Evolutionary conservation across 257 asterid species (phyloP).

Genomic region (Fraxinus anomala): DNA sequence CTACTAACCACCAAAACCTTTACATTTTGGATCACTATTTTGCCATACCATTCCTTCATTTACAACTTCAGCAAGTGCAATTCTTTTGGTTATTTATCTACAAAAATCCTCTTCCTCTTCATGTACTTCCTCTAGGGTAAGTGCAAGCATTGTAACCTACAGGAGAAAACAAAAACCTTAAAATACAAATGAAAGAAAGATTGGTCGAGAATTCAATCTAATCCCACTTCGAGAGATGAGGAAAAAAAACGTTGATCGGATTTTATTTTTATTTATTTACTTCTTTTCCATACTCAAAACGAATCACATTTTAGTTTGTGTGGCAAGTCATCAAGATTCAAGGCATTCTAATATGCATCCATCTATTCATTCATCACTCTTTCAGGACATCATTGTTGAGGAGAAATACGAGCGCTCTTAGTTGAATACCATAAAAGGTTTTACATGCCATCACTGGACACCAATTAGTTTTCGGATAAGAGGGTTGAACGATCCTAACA

Average conservation of each 20-base stretch:
- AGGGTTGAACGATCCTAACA: not conserved
- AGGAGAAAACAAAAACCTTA: not conserved
- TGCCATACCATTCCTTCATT: not conserved
- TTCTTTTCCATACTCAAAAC: too few relatives aligned
- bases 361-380: not conserved
- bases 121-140: slow-evolving; percentile 51
- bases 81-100: not conserved
- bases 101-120: slow-evolving; percentile 25
- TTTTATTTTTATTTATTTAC: too few relatives aligned
- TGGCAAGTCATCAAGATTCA: not conserved
- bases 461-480: too few relatives aligned
- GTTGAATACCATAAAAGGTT: too few relatives aligned
- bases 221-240: not conserved
- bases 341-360: not conserved
- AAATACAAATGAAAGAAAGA: not conserved
- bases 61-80: slow-evolving; percentile 7
- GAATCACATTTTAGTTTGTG: not conserved
- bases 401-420: too few relatives aligned
- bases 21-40: slow-evolving; percentile 13
- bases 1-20: slow-evolving; percentile 3
- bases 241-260: not conserved
- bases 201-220: not conserved
- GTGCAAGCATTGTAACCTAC: slow-evolving; percentile 70
- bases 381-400: not conserved
- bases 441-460: too few relatives aligned